Evolutionary conservation across 306 rosid genomes (phyloP).

Genomic region (Rosa multiflora): DNA sequence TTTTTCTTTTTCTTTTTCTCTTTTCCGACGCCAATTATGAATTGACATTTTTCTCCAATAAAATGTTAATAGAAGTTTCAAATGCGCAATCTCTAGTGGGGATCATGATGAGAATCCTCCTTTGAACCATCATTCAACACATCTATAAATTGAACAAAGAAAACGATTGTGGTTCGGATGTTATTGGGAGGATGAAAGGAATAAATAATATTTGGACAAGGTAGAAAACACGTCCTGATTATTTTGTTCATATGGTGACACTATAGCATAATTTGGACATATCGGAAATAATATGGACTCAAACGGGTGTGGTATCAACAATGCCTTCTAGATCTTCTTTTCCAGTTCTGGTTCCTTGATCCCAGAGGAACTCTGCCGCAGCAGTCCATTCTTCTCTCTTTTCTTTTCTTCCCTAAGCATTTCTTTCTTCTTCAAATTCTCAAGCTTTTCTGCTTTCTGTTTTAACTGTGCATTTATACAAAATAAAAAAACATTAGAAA

Average conservation of each 20-base stretch:
- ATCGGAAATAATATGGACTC: constrained; percentile 23
- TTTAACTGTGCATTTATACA: constrained; percentile 47
- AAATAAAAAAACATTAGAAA: background rate
- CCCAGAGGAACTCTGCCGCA: constrained; percentile 61
- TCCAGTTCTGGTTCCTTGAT: constrained; percentile 47
- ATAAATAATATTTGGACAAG: background rate
- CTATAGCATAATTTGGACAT: background rate
- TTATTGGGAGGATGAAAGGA: background rate
- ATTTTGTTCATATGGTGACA: background rate
- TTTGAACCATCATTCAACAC: background rate
- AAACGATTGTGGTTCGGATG: background rate
- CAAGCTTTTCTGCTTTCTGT: constrained; percentile 73
- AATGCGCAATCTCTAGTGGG: too few relatives aligned
- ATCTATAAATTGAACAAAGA: background rate
- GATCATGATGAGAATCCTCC: background rate
- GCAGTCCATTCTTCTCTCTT: constrained; percentile 49
- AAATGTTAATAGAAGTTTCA: too few relatives aligned
- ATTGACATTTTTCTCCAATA: too few relatives aligned
- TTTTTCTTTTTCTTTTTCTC: too few relatives aligned
- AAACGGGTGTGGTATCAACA: constrained; percentile 26
- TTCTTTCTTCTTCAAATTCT: constrained; percentile 64
- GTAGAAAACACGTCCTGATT: constrained; percentile 1
- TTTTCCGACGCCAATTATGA: too few relatives aligned
- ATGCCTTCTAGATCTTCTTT: constrained; percentile 33
- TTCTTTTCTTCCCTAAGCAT: constrained; percentile 53